Evolutionary conservation across 768 basidiomycete species (phyloP), one percentile per base, ranked within the genome.

Genomic region (Lactifluus subvellereus): DNA sequence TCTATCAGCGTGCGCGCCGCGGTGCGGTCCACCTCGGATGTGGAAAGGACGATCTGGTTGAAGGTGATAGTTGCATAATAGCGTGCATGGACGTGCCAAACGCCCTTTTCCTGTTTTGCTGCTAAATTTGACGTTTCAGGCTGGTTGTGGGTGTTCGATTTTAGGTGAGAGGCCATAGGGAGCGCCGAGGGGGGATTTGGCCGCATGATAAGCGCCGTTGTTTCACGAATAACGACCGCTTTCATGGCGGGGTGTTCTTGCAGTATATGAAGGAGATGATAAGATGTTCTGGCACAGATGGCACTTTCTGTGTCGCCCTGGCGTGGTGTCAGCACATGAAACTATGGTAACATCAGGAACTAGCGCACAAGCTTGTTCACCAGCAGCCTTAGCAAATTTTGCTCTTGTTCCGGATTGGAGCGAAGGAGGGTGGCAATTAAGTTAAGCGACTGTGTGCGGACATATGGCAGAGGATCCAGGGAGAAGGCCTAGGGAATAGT

Each of bases 171-270:
- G 11, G 40, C 33, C n/a, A 54, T 13, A 32, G 68, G 45, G 30
- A 60, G 70, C 30, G 69, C 74, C 0, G 79, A 73, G 11, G 79
- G 68, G 1, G 80, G 71, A 2, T 76, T 66, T 4, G 89, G 87
- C 13, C 84, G 84, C 60, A 96, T 84, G 11, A 96, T 82, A 27
- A 97, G 78, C 0, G 89, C 77, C 1, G 85, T 84, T 49, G 94
- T 84, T 74, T 98, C 97, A 51, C 91, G 87, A 33, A 95, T 88
- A 62, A 99, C 78, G 61, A 98, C 84, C 0, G 77, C 70, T 75
- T 97, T 98, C 96, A 99, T 98, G 2, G 84, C 83, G 0, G 97
- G 95, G 69, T 98, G 97, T 0, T 82, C 72, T 74, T 98, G 95
- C 0, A 98, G 82, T 14, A 97, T 78, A 68, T 94, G 89, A 30